These are phyloP conservation scores for Vitis amurensis DNA, from an alignment of 164 flowering plant species.

Conservation along the genomic window DNA sequence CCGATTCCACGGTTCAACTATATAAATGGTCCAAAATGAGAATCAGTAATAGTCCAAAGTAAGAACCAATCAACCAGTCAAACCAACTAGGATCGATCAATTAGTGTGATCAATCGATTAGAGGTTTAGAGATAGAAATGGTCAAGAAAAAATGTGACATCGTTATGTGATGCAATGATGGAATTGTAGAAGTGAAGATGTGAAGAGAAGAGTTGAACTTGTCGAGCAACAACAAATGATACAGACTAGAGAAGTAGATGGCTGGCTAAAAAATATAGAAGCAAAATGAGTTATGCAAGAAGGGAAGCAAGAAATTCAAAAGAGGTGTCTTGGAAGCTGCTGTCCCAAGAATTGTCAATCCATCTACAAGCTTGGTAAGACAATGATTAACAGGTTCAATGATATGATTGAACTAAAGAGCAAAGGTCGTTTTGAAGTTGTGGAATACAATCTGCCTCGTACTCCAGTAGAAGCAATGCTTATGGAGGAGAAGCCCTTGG, in stretches of 20 bases:
- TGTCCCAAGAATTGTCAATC: constrained; percentile 14
- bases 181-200: constrained; percentile 13
- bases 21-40: no score
- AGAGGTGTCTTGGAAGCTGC: neutral
- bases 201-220: constrained; percentile 3
- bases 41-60: no score
- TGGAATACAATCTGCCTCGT: constrained; percentile 1
- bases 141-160: neutral
- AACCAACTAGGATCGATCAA: no score
- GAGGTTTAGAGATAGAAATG: no score
- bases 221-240: neutral
- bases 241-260: neutral
- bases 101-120: no score
- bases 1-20: no score
- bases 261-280: constrained; percentile 17
- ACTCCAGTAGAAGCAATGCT: constrained; percentile 3
- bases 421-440: constrained; percentile 1
- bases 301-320: constrained; percentile 5
- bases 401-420: neutral
- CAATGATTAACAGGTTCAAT: neutral
- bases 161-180: neutral
- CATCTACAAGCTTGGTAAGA: constrained; percentile 21
- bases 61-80: no score
- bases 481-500: neutral
- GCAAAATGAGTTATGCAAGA: neutral